Conservation (phyloP, 2,329 filamentous ascomycete species). For the Corinectria fuckeliana region DNA sequence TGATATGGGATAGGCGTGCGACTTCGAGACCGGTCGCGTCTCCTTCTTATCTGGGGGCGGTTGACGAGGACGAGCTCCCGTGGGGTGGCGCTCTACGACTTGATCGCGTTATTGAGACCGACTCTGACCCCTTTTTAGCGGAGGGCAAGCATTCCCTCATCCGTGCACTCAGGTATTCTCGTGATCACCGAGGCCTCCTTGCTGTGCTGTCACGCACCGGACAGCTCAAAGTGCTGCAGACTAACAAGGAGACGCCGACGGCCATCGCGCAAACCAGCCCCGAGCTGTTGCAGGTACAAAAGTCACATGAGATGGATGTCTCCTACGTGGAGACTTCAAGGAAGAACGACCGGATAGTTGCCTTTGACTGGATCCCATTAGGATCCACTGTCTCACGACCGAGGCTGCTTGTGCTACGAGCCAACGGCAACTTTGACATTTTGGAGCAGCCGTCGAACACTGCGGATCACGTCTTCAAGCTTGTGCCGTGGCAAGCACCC, state of each 20-base stretch:
- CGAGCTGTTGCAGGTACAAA: slow-evolving; percentile 64
- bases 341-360: slow-evolving; percentile 67
- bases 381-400: slow-evolving; percentile 61
- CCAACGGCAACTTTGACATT: slow-evolving; percentile 67
- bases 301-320: slow-evolving; percentile 68
- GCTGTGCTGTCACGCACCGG: slow-evolving; percentile 68
- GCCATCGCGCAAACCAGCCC: slow-evolving; percentile 54
- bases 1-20: slow-evolving; percentile 80
- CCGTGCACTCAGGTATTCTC: slow-evolving; percentile 67
- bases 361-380: slow-evolving; percentile 71
- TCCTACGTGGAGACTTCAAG: slow-evolving; percentile 58
- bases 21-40: slow-evolving; percentile 60
- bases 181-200: slow-evolving; percentile 66
- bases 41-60: slow-evolving; percentile 60
- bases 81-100: slow-evolving; percentile 68
- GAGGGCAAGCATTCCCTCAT: slow-evolving; percentile 67
- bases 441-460: slow-evolving; percentile 66
- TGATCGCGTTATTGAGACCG: slow-evolving; percentile 62
- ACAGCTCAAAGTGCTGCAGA: slow-evolving; percentile 67
- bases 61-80: slow-evolving; percentile 66
- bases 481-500: slow-evolving; percentile 67
- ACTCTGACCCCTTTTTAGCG: slow-evolving; percentile 55
- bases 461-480: slow-evolving; percentile 63
- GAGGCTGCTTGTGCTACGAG: slow-evolving; percentile 64
- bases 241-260: slow-evolving; percentile 59